Conservation (phyloP, 441 rosid species). For the Cnidoscolus chayamansa region DNA sequence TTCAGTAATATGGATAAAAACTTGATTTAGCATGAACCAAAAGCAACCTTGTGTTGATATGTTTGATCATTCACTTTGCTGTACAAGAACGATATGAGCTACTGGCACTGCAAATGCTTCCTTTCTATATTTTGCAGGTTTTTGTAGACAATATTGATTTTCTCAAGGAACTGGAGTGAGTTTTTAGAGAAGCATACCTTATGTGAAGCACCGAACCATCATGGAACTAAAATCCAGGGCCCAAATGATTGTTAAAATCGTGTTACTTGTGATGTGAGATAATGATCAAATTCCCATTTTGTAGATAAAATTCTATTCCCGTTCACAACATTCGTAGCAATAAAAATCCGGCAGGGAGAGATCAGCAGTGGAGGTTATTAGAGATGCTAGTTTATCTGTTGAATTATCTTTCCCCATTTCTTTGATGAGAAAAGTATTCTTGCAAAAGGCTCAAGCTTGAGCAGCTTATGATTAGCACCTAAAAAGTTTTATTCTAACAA, state of each 20-base stretch:
- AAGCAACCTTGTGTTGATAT: not conserved
- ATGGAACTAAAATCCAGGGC: not conserved
- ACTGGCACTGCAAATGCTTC: not conserved
- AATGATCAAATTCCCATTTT: conserved; percentile 22
- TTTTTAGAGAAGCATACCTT: conserved; percentile 14
- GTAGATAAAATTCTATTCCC: conserved; percentile 30
- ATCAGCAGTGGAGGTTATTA: conserved; percentile 18
- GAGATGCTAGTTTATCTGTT: conserved; percentile 13
- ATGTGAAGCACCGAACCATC: conserved; percentile 3
- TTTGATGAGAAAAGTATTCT: not conserved
- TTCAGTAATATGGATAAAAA: not conserved
- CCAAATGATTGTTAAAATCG: conserved; percentile 1
- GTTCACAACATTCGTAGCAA: conserved; percentile 9
- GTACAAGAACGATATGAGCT: not conserved
- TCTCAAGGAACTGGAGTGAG: conserved; percentile 80
- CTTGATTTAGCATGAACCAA: not conserved
- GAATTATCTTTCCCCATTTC: not conserved
- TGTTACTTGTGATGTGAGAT: conserved; percentile 9
- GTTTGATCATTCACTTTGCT: not conserved
- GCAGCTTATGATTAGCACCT: not conserved
- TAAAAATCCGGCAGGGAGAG: conserved; percentile 23
- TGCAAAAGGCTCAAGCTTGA: not conserved
- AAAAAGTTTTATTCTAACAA: not conserved
- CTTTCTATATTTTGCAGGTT: conserved; percentile 44
- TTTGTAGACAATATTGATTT: conserved; percentile 86